Evolutionary conservation across 192 early-diverging fungal species (phyloP).

Genomic region (Backusella luteola): DNA sequence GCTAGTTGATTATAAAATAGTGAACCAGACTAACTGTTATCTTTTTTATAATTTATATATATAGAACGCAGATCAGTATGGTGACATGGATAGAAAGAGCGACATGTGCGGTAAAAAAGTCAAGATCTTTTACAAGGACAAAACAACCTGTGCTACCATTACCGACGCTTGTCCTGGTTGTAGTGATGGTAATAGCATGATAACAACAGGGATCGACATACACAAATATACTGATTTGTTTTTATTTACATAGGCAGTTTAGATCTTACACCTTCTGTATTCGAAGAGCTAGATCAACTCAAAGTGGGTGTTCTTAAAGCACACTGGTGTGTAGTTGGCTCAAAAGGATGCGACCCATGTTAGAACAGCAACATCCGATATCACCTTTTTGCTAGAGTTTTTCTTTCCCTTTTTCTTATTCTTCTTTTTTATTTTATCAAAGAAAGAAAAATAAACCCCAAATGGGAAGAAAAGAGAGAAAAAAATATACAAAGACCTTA

Average conservation of each 20-base stretch:
- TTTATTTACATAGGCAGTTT: slow-evolving; percentile 7
- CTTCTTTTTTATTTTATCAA: background rate
- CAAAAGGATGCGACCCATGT: background rate
- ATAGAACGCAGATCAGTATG: slow-evolving; percentile 43
- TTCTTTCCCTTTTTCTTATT: background rate
- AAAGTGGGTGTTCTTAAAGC: background rate
- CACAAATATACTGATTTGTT: background rate
- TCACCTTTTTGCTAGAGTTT: background rate
- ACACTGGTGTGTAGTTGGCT: background rate
- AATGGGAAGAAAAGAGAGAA: background rate
- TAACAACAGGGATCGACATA: background rate
- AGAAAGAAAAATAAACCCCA: background rate
- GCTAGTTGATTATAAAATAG: slow-evolving; percentile 12
- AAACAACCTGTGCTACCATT: slow-evolving; percentile 36
- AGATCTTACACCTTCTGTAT: slow-evolving; percentile 24
- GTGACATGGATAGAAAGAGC: slow-evolving; percentile 29
- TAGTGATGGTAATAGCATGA: slow-evolving; percentile 1
- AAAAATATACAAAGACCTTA: background rate
- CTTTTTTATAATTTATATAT: slow-evolving; percentile 7
- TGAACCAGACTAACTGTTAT: background rate
- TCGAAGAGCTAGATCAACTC: background rate
- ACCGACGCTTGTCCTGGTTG: slow-evolving; percentile 49
- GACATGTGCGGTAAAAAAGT: slow-evolving; percentile 36
- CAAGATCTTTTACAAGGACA: slow-evolving; percentile 31
- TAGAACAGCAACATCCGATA: background rate